These are phyloP conservation scores for Dictyostelium firmibasis DNA, from an alignment of 78 protist genomes.

Conservation along the genomic window DNA sequence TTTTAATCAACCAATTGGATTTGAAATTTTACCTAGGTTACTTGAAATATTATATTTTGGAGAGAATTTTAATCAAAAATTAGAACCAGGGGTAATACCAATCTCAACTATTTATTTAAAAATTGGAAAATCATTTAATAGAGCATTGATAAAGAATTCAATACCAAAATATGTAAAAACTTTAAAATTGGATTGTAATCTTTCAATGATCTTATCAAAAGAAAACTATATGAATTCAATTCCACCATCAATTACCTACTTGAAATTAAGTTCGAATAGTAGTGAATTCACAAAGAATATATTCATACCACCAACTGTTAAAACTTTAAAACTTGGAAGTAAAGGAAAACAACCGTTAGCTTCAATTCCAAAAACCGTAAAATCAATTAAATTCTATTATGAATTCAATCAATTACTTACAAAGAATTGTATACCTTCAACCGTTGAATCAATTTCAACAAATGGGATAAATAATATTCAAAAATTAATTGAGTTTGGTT, in stretches of 20 bases:
- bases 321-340: not conserved
- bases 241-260: slow-evolving; percentile 4
- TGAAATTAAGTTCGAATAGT: not conserved
- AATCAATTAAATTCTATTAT: not conserved
- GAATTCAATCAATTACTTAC: not conserved
- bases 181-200: not conserved
- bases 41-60: not conserved
- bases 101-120: not conserved
- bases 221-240: not conserved
- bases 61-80: not conserved
- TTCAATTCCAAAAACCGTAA: not conserved
- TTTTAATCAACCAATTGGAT: not conserved
- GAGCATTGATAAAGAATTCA: not conserved
- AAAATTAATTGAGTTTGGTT: not conserved
- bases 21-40: not conserved
- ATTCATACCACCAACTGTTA: not conserved
- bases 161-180: not conserved
- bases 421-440: not conserved
- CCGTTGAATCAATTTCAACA: not conserved
- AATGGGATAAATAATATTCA: not conserved
- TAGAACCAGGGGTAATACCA: not conserved
- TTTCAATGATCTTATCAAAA: not conserved
- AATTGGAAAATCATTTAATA: not conserved
- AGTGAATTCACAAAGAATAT: not conserved
- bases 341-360: not conserved